Percentiles rank a stretch among this genome's conserved stretches.
These are phyloP conservation scores for Gyrodon lividus DNA, from an alignment of 768 basidiomycete species.

Conservation along the genomic window DNA sequence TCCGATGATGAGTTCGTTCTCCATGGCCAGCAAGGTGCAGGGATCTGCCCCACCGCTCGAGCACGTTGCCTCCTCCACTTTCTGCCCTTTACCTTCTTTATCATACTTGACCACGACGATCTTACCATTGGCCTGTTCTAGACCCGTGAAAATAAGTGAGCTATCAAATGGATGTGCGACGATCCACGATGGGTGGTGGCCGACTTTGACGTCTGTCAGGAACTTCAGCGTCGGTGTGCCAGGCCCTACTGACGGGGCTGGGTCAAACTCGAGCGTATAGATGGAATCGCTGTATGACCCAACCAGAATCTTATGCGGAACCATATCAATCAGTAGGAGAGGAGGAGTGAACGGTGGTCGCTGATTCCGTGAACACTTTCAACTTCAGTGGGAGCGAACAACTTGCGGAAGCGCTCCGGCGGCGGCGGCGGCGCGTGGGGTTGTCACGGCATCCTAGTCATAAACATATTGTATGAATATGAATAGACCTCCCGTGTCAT, in stretches of 20 bases:
- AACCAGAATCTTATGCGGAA: slow-evolving; percentile 46
- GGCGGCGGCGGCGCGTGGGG: too few species aligned
- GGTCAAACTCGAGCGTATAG: slow-evolving; percentile 63
- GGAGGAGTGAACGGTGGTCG: not conserved
- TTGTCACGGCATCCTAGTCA: not conserved
- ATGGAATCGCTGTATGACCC: slow-evolving; percentile 67
- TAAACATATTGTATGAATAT: not conserved
- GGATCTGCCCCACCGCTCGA: slow-evolving; percentile 59
- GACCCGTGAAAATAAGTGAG: slow-evolving; percentile 60
- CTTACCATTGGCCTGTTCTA: slow-evolving; percentile 68
- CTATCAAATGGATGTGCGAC: slow-evolving; percentile 54
- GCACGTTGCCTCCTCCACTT: slow-evolving; percentile 41
- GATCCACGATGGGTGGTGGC: slow-evolving; percentile 77
- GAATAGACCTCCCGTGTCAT: not conserved
- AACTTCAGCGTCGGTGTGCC: slow-evolving; percentile 54
- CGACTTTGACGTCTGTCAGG: slow-evolving; percentile 46
- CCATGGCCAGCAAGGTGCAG: slow-evolving; percentile 59
- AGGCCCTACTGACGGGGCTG: slow-evolving; percentile 43
- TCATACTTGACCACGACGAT: slow-evolving; percentile 60
- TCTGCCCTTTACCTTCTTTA: slow-evolving; percentile 43
- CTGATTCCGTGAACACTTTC: not conserved
- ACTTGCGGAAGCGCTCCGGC: too few species aligned
- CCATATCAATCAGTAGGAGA: slow-evolving; percentile 12
- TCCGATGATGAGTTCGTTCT: slow-evolving; percentile 59
- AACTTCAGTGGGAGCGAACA: not conserved